A percentile compares a stretch with the other conserved stretches of the same genome.
phyloP scores from a whole-genome alignment of 345 rosid species.

The Gossypium mustelinum region DNA sequence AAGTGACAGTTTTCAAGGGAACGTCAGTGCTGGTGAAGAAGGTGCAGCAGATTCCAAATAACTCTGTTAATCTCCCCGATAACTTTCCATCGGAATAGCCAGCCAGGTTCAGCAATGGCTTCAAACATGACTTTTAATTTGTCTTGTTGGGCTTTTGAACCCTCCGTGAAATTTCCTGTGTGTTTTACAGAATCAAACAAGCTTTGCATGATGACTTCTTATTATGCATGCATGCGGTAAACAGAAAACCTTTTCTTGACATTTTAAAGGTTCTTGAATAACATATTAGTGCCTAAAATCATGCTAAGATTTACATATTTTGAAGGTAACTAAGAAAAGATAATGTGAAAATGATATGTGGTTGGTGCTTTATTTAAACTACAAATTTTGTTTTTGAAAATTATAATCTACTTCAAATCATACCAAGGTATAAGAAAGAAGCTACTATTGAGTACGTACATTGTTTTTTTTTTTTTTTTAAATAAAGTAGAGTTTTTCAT shows the following conservation, averaged over 20 bases:
- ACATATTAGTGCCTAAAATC: not conserved
- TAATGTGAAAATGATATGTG: not conserved
- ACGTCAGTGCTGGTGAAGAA: conserved; percentile 83
- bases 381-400: too few species aligned
- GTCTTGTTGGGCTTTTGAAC: not conserved
- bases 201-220: conserved; percentile 37
- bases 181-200: conserved; percentile 10
- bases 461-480: too few species aligned
- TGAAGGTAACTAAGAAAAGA: too few species aligned
- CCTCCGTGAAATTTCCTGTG: not conserved
- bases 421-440: too few species aligned
- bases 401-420: too few species aligned
- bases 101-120: not conserved
- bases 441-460: too few species aligned
- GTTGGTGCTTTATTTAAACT: too few species aligned
- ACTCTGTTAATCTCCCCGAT: not conserved
- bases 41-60: conserved; percentile 27
- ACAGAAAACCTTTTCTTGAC: not conserved
- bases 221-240: conserved; percentile 29
- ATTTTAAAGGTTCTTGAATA: not conserved
- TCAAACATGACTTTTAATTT: not conserved
- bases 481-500: too few species aligned
- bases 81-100: not conserved
- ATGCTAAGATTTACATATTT: not conserved
- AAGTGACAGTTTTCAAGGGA: conserved; percentile 77